phyloP scores from a whole-genome alignment of 768 basidiomycete genomes.

The Boletus fagicola region DNA sequence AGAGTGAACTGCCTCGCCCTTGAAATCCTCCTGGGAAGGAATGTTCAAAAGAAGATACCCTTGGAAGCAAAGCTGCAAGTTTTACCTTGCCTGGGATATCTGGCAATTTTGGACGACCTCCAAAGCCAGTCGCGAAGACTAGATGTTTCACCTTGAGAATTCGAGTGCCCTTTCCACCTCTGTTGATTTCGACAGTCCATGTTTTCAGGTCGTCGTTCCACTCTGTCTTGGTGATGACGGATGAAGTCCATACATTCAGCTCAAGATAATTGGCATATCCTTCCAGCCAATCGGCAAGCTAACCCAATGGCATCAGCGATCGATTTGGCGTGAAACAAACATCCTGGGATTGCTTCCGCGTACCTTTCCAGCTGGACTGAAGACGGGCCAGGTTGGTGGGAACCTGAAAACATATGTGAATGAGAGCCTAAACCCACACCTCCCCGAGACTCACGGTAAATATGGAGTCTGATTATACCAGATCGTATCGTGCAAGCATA shows the following conservation, averaged over 20 bases:
- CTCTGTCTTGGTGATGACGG: constrained; percentile 37
- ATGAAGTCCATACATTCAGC: constrained; percentile 61
- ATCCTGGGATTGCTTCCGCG: background rate
- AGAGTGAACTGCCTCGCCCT: constrained; percentile 55
- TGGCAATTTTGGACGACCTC: constrained; percentile 45
- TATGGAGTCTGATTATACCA: constrained; percentile 61
- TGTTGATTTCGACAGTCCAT: constrained; percentile 46
- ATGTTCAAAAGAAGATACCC: background rate
- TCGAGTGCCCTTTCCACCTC: constrained; percentile 33
- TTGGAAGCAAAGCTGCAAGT: background rate
- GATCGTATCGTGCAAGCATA: constrained; percentile 54
- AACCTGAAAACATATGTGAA: constrained; percentile 37
- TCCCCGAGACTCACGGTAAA: constrained; percentile 38
- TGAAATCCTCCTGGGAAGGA: constrained; percentile 43
- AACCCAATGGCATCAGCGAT: background rate
- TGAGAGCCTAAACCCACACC: background rate
- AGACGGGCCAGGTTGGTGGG: constrained; percentile 56
- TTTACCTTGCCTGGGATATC: constrained; percentile 42
- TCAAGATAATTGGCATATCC: constrained; percentile 58
- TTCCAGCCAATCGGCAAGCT: constrained; percentile 71
- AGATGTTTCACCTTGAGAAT: constrained; percentile 47
- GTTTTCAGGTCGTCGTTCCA: constrained; percentile 39
- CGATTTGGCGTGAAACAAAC: background rate
- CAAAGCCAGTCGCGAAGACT: constrained; percentile 56
- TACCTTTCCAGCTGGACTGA: constrained; percentile 50